Percentiles rank a stretch among this genome's conserved stretches.
Conservation (phyloP, 2,329 filamentous ascomycete species). For the Pyrenophora graminea region DNA sequence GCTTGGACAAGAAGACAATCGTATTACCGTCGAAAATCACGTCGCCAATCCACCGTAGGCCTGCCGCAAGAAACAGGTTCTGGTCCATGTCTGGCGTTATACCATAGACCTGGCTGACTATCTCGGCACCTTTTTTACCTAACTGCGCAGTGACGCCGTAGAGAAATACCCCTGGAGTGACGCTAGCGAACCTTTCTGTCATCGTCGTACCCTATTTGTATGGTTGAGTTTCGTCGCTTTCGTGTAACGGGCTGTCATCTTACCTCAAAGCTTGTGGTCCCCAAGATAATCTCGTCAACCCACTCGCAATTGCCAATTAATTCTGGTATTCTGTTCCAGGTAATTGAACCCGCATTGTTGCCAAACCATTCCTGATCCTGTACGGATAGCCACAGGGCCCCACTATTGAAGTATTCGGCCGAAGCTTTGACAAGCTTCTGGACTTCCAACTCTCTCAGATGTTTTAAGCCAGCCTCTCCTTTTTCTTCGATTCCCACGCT, state of each 20-base stretch:
- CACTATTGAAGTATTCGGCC: background rate
- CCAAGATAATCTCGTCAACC: slow-evolving; percentile 52
- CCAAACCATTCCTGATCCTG: slow-evolving; percentile 24
- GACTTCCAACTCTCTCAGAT: slow-evolving; percentile 13
- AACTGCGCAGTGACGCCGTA: slow-evolving; percentile 23
- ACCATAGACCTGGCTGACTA: slow-evolving; percentile 44
- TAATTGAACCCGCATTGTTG: slow-evolving; percentile 7
- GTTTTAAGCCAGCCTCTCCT: slow-evolving; percentile 14
- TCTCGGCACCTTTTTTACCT: slow-evolving; percentile 10
- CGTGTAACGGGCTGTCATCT: slow-evolving; percentile 3
- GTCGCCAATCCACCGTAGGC: slow-evolving; percentile 49
- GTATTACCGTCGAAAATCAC: slow-evolving; percentile 50
- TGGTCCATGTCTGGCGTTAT: slow-evolving; percentile 39
- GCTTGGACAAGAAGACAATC: no score
- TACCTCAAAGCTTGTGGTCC: slow-evolving; percentile 53
- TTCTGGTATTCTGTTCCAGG: slow-evolving; percentile 26
- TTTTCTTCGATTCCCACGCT: slow-evolving; percentile 18
- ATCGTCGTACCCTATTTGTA: slow-evolving; percentile 1
- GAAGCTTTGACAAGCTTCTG: slow-evolving; percentile 21
- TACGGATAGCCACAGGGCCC: slow-evolving; percentile 17
- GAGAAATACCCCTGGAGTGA: slow-evolving; percentile 29
- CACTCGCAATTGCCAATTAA: slow-evolving; percentile 39
- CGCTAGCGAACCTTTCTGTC: background rate
- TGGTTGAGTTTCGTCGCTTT: background rate
- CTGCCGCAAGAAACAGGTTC: slow-evolving; percentile 46